Base-by-base conservation (phyloP, 2,329 filamentous ascomycete species). In the Penicillium thymicola region DNA sequence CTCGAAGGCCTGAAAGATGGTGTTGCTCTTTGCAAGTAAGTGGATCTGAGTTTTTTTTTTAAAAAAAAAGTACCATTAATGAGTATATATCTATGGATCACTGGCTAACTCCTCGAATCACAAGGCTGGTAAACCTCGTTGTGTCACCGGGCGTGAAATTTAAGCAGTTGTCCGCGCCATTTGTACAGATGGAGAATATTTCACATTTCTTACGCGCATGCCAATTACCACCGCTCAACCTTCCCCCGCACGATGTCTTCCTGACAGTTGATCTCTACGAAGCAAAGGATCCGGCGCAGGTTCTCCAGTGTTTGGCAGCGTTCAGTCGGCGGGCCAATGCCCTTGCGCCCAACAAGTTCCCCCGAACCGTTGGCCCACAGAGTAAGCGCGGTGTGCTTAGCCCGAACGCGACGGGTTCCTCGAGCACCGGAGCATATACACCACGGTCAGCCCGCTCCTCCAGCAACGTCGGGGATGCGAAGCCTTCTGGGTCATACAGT, bases 131-230 rank as follows among this genome's bases (percentile, higher is more conserved):
- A 68, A 97, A 96, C 70, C 81, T 93, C 55, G 75, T 89, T 37
- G 89, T 90, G 27, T 84, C 87, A 16, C 89, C 90, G 0, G 88
- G 88, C 32, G 84, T 96, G 76, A 91, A 88, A 73, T 97, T 89
- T 83, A 97, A 97, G 77, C 82, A 88, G 70, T 96, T 92, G 1
- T 78, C 86, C 40, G 97, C 97, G 93, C 94, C 94, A 0, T 99
- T 99, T 72, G 93, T 97, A 40, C 94, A 99, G 76, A 97, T 97
- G 92, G 94, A 99, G 75, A 99, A 99, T 73, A 97, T 99, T 70
- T 95, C 92, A 5, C 90, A 96, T 71, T 99, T 97, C 76, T 85
- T 99, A 52, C 86, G 85, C 69, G 92, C 91, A 58, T 96, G 92
- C 79, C 90, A 96, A 75, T 80, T 84, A 49, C 85, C 89, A 27